Evolutionary conservation across 768 basidiomycete species (phyloP).

Genomic region (Tricholoma hemisulphureum): DNA sequence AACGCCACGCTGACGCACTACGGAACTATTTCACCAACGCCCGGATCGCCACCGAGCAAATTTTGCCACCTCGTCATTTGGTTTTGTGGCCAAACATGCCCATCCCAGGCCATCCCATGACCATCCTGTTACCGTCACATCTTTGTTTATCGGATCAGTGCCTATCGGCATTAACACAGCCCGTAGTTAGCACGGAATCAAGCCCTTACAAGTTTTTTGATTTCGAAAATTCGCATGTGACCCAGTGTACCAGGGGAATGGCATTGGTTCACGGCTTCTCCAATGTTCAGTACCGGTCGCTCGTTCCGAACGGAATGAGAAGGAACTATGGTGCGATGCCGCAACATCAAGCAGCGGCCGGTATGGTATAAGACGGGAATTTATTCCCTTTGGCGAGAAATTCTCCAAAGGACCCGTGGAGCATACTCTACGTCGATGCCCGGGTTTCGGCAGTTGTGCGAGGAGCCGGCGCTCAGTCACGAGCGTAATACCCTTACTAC

Average conservation of each 20-base stretch:
- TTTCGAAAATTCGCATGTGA: slow-evolving; percentile 66
- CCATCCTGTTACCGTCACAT: slow-evolving; percentile 52
- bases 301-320: slow-evolving; percentile 38
- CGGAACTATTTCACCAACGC: neutral
- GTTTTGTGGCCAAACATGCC: slow-evolving; percentile 58
- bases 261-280: slow-evolving; percentile 53
- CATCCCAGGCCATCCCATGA: slow-evolving; percentile 31
- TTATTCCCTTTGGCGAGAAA: slow-evolving; percentile 45
- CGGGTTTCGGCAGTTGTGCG: slow-evolving; percentile 4
- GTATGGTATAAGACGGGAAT: slow-evolving; percentile 54
- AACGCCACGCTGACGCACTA: neutral
- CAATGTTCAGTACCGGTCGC: slow-evolving; percentile 29
- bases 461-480: neutral
- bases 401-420: slow-evolving; percentile 56
- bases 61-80: slow-evolving; percentile 50
- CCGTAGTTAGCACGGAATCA: slow-evolving; percentile 3
- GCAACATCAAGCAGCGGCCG: slow-evolving; percentile 34
- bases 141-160: slow-evolving; percentile 48
- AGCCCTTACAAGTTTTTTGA: slow-evolving; percentile 31
- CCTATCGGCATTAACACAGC: slow-evolving; percentile 22
- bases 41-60: slow-evolving; percentile 40
- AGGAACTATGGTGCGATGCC: slow-evolving; percentile 59
- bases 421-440: slow-evolving; percentile 39
- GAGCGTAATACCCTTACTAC: neutral
- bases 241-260: slow-evolving; percentile 47